phyloP scores from a whole-genome alignment of 768 basidiomycete genomes.

The Aureoboletus auriporus region DNA sequence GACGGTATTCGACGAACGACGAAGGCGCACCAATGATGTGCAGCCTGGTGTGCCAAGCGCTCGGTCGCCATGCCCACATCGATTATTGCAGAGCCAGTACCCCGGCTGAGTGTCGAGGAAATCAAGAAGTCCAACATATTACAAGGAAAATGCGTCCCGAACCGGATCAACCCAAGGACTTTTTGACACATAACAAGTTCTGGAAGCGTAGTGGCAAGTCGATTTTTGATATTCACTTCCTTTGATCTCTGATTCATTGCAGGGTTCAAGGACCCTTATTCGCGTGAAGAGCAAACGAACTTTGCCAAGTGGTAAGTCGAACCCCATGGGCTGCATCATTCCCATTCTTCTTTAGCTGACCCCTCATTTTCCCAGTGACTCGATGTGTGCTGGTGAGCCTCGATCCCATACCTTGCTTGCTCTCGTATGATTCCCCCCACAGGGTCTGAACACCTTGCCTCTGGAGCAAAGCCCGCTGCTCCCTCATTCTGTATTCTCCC shows the following conservation, averaged over 20 bases:
- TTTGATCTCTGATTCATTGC: not conserved
- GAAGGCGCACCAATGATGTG: slow-evolving; percentile 63
- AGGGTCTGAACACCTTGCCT: slow-evolving; percentile 50
- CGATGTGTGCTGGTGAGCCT: slow-evolving; percentile 45
- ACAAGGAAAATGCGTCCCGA: slow-evolving; percentile 37
- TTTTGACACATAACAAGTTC: slow-evolving; percentile 48
- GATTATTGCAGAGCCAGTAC: slow-evolving; percentile 47
- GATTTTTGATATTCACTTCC: accelerated
- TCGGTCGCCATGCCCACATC: slow-evolving; percentile 53
- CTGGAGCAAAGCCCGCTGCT: slow-evolving; percentile 32
- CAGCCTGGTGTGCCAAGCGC: slow-evolving; percentile 45
- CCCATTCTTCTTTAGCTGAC: not conserved
- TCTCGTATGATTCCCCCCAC: not conserved
- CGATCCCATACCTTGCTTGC: not conserved
- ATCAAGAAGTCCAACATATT: slow-evolving; percentile 44
- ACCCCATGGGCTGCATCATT: too few relatives aligned
- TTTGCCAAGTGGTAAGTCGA: slow-evolving; percentile 49
- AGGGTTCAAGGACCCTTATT: slow-evolving; percentile 66
- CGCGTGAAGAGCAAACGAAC: slow-evolving; percentile 48
- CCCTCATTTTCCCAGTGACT: slow-evolving; percentile 34
- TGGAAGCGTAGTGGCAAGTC: slow-evolving; percentile 53
- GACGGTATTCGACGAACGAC: slow-evolving; percentile 47
- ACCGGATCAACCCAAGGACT: slow-evolving; percentile 48
- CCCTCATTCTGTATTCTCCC: slow-evolving; percentile 55
- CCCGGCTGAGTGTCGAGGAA: slow-evolving; percentile 33